phyloP scores from a whole-genome alignment of 1,284 basidiomycete genomes.

The Blastosporella zonata region DNA sequence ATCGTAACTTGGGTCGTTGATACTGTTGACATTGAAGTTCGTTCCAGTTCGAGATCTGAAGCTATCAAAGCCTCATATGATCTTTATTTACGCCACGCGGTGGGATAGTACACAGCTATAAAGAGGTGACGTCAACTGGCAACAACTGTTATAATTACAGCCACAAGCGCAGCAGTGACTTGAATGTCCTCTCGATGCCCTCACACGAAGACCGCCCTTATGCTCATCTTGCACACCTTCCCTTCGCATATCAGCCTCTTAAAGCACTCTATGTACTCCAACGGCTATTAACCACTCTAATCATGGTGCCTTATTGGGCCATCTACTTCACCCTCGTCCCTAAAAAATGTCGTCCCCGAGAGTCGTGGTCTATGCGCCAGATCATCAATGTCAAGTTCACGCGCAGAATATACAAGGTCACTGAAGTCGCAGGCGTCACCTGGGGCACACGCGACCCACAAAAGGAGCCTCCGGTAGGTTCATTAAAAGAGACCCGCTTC shows the following conservation, averaged over 20 bases:
- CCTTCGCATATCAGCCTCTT: neutral
- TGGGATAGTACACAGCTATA: no score
- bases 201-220: neutral
- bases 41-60: no score
- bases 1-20: no score
- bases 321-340: conserved; percentile 40
- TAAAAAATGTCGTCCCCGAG: conserved; percentile 39
- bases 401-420: conserved; percentile 47
- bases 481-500: conserved; percentile 44
- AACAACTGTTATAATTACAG: neutral
- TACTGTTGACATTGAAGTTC: no score
- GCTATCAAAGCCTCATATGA: no score
- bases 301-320: conserved; percentile 41
- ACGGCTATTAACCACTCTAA: neutral
- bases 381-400: conserved; percentile 49
- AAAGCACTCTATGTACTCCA: neutral
- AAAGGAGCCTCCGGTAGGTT: conserved; percentile 25
- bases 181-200: neutral
- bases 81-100: no score
- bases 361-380: conserved; percentile 47
- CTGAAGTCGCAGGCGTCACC: conserved; percentile 51
- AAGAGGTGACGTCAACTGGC: neutral
- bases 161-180: neutral
- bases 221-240: neutral
- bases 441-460: conserved; percentile 47